A percentile compares a stretch with the other conserved stretches of the same genome.
phyloP scores from a whole-genome alignment of 2,329 filamentous ascomycete genomes.

The Colletotrichum lupini region DNA sequence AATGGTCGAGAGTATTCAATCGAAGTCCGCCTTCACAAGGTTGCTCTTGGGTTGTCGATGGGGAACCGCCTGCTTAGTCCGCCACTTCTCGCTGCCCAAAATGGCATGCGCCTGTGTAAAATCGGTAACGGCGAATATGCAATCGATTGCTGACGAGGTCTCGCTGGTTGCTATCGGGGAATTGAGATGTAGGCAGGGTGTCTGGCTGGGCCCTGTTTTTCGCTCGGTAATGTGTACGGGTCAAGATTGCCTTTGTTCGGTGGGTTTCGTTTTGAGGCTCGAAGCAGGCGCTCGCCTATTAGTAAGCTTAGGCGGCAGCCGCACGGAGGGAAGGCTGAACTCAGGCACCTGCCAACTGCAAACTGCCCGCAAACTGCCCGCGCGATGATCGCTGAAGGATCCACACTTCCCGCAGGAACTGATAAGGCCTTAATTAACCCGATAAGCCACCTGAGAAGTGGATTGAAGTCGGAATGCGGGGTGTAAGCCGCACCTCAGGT shows the following conservation, averaged over 20 bases:
- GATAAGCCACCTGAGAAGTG: slow-evolving; percentile 18
- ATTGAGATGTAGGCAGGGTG: slow-evolving; percentile 9
- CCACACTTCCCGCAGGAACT: slow-evolving; percentile 1
- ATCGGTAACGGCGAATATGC: not conserved
- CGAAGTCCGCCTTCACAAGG: not conserved
- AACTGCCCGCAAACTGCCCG: not conserved
- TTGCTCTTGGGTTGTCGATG: not conserved
- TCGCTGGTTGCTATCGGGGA: not conserved
- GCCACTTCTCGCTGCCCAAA: slow-evolving; percentile 26
- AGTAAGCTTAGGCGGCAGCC: slow-evolving; percentile 33
- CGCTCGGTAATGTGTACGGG: slow-evolving; percentile 49
- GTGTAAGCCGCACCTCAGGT: not conserved
- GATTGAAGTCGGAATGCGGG: slow-evolving; percentile 16
- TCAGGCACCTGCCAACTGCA: not conserved
- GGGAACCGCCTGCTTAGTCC: slow-evolving; percentile 21
- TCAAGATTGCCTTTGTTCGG: slow-evolving; percentile 48
- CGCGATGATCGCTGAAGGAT: slow-evolving; percentile 10
- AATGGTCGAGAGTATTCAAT: slow-evolving; percentile 1
- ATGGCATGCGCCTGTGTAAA: slow-evolving; percentile 15
- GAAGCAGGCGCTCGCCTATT: slow-evolving; percentile 36
- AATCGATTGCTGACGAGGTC: not conserved
- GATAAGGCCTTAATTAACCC: not conserved
- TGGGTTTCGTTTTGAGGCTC: slow-evolving; percentile 43
- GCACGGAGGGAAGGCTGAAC: slow-evolving; percentile 21
- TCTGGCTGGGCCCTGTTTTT: slow-evolving; percentile 38